A percentile compares a stretch with the other conserved stretches of the same genome.
Evolutionary conservation across 2,329 filamentous ascomycete species (phyloP).

Genomic region (Colletotrichum tropicale): DNA sequence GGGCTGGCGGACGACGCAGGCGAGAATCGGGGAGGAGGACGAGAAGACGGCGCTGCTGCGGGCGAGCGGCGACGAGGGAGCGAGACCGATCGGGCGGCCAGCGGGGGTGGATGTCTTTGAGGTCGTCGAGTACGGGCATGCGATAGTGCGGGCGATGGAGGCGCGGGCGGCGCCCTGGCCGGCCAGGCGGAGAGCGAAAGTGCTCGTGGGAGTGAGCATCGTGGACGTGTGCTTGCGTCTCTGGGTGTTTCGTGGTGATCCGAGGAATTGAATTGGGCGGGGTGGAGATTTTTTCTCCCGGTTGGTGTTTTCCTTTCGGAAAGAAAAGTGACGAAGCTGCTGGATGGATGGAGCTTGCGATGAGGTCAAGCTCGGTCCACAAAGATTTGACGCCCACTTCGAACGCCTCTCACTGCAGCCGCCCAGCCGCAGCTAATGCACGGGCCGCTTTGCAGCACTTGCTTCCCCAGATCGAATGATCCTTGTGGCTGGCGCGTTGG

Average conservation of each 20-base stretch:
- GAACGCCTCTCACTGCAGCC: background rate
- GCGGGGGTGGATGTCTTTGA: background rate
- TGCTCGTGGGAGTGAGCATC: constrained; percentile 34
- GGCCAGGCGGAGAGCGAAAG: constrained; percentile 33
- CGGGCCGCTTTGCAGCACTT: background rate
- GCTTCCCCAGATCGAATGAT: background rate
- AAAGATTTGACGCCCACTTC: constrained; percentile 14
- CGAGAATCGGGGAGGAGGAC: constrained; percentile 25
- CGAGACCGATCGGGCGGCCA: constrained; percentile 19
- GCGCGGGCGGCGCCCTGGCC: constrained; percentile 25
- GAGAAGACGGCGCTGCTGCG: constrained; percentile 18
- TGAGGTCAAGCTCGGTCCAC: constrained; percentile 20
- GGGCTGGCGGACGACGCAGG: constrained; percentile 21
- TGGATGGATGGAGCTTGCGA: constrained; percentile 19
- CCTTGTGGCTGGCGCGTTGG: background rate
- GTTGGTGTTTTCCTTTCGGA: background rate
- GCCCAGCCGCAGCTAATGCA: constrained; percentile 7
- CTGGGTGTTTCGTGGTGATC: background rate
- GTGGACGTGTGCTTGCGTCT: background rate
- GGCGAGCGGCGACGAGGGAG: constrained; percentile 3
- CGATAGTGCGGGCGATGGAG: constrained; percentile 8
- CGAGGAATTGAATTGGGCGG: background rate
- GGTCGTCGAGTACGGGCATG: constrained; percentile 33
- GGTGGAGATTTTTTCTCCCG: background rate
- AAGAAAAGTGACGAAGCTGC: constrained; percentile 3